Conservation (phyloP, 257 asterid genomes). For the Catharanthus roseus region DNA sequence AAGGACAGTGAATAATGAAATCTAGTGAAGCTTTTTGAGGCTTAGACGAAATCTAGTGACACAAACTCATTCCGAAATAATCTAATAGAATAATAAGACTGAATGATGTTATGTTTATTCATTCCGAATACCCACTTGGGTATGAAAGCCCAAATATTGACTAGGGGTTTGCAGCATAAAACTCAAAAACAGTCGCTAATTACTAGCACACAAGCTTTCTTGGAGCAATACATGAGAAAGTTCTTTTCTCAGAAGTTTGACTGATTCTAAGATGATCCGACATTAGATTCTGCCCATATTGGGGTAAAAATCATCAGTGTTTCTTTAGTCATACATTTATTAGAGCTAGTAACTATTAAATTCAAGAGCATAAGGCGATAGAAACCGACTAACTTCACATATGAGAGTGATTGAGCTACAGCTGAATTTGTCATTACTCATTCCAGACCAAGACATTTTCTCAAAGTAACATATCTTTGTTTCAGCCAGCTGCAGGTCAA, state of each 20-base stretch:
- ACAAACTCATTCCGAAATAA: neutral
- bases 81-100: neutral
- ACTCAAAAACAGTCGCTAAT: neutral
- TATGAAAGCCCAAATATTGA: constrained; percentile 1
- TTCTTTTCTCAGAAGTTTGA: neutral
- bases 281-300: neutral
- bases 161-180: neutral
- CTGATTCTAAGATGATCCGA: neutral
- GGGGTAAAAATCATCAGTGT: neutral
- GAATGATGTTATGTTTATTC: neutral
- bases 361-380: neutral
- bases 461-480: neutral
- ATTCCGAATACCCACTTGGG: neutral
- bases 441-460: neutral
- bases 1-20: no score
- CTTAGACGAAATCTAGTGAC: neutral
- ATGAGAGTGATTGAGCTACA: neutral
- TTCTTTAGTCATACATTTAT: neutral
- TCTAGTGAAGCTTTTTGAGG: no score
- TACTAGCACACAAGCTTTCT: neutral
- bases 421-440: neutral
- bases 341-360: neutral
- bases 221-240: neutral
- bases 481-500: neutral
- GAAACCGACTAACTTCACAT: neutral